Evolutionary conservation across 257 asterid genomes (phyloP), one percentile per base, ranked within the genome.

Genomic region (Capsicum chinense): DNA sequence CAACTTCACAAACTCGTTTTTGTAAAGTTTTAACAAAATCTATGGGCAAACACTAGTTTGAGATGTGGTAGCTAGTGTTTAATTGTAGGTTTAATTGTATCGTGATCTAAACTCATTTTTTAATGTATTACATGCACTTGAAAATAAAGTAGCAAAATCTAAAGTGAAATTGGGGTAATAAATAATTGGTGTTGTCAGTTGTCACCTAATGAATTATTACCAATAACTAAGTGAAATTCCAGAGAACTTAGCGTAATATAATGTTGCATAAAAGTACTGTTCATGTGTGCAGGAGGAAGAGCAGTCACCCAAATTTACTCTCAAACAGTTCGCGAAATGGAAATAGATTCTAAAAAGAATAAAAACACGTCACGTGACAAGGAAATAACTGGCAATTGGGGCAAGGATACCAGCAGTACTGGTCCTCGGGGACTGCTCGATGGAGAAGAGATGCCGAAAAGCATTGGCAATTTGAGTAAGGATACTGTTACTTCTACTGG

Each of bases 251-350:
- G 5, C 8, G 12, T 17, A 39, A 39, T 39, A 39, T 39, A 39
- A 39, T 39, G 42, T 39, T 39, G 42, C 42, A 39, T 39, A 39
- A 56, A 56, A 15, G 9, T 57, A 57, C 3, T 57, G 26, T 58
- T 35, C 33, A 11, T 50, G 58, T 15, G 33, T 39, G 56, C 79
- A 69, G 79, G 52, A 14, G 88, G 88, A 56, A 83, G 37, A 19
- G 88, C 83, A 44, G 13, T 89, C 58, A 64, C 85, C 21, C 79
- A 87, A 44, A 85, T 91, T 64, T 54, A 86, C 21, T 80, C 88
- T 17, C 17, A 83, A 58, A 89, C 92, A 48, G 33, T 87, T 16
- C 17, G 74, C 5, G 91, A 92, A 9, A 79, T 92, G 57, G 39
- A 86, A 79, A 12, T 73, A 3, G 95, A 92, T 89, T 82, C 83